phyloP scores from a whole-genome alignment of 169 alveolate species.

The Plasmodium gonderi region DNA sequence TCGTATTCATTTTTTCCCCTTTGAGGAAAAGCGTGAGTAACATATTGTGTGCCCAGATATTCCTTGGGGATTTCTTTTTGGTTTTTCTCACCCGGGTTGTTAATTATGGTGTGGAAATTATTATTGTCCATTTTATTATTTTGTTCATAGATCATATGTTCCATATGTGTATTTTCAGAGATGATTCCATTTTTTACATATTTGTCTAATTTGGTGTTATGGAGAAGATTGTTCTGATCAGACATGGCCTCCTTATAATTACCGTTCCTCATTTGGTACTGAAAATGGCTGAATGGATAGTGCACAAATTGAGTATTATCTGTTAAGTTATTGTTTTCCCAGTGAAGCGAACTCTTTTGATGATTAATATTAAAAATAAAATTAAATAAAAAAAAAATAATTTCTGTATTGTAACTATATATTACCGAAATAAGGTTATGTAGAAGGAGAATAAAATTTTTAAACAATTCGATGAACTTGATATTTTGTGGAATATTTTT shows the following conservation, averaged over 20 bases:
- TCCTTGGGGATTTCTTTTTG: background rate
- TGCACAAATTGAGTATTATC: background rate
- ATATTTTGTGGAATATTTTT: background rate
- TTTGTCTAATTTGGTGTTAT: background rate
- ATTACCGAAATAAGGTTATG: slow-evolving; percentile 58
- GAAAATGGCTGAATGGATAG: background rate
- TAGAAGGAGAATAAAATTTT: slow-evolving; percentile 45
- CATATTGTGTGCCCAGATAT: background rate
- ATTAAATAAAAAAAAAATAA: slow-evolving; percentile 41
- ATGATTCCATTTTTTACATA: background rate
- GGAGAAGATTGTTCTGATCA: background rate
- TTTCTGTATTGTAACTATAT: slow-evolving; percentile 58
- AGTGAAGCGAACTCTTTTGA: background rate
- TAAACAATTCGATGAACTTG: slow-evolving; percentile 33
- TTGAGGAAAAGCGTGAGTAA: background rate
- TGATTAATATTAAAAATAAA: slow-evolving; percentile 54
- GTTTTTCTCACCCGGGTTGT: background rate
- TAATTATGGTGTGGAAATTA: background rate
- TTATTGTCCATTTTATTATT: background rate
- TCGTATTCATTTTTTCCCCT: background rate
- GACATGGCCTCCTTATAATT: background rate
- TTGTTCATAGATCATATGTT: background rate
- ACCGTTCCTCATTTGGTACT: background rate
- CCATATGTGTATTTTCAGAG: background rate
- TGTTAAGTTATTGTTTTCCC: background rate